Base-by-base conservation (phyloP, 2,329 filamentous ascomycete species). In the Pseudohalonectria lignicola region DNA sequence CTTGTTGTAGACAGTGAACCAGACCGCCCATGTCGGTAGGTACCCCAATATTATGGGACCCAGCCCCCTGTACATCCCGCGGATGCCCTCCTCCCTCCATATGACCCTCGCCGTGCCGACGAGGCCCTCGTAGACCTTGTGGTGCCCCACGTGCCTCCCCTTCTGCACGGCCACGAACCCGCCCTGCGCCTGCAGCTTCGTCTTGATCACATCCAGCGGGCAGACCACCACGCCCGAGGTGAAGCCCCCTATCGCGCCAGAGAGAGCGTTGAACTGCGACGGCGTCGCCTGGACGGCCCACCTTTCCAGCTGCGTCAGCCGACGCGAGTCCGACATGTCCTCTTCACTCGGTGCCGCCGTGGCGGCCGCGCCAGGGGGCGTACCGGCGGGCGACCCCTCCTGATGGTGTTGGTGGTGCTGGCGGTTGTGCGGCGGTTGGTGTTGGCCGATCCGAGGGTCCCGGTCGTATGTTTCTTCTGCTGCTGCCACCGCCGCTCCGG, bases 141-240 rank as follows among this genome's bases (percentile, higher is more conserved):
- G 60, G 42, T 71, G 68, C 20, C 64, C 66, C 20, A 63, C 66
- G 55, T 66, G 65, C 39, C 57, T 57, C 43, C 60, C 67, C 45
- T 65, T 64, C 49, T 63, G 69, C 53, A 59, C 60, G 47, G 63
- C 71, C 48, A 59, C 49, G 59, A 94, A 93, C 16, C 86, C 85
- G 45, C 90, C 90, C 58, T 96, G 92, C 13, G 88, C 90, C 59
- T 98, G 92, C 43, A 98, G 64, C 61, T 95, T 96, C 32, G 92
- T 98, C 67, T 98, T 98, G 62, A 98, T 96, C 45, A 98, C 92
- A 67, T 98, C 92, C 49, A 98, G 79, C 31, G 92, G 92, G 58
- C 92, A 98, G 38, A 90, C 96, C 47, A 95, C 85, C 40, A 98
- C 76, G 36, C 92, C 92, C 7, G 88, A 94, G 17, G 86, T 87